Evolutionary conservation across 331 rosid genomes (phyloP).

Genomic region (Ulmus americana): DNA sequence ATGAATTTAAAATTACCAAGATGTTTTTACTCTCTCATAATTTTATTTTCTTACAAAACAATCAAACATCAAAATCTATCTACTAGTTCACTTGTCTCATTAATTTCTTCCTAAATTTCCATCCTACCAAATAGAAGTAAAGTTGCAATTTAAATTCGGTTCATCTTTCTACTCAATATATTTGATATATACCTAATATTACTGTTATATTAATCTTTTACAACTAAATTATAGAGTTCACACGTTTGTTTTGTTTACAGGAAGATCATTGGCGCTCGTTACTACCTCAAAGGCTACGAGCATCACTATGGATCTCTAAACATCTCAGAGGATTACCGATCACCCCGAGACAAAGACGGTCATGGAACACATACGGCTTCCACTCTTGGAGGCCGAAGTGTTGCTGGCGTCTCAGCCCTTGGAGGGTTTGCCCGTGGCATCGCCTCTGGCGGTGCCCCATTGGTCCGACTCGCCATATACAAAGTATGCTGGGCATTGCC

Average conservation of each 20-base stretch:
- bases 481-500: constrained; percentile 88
- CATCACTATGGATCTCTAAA: constrained; percentile 41
- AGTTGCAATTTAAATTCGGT: too few species aligned
- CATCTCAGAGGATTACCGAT: constrained; percentile 49
- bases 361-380: constrained; percentile 91
- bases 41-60: too few species aligned
- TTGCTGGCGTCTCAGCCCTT: constrained; percentile 36
- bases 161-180: too few species aligned
- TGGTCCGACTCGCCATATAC: constrained; percentile 73
- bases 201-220: too few species aligned
- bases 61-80: too few species aligned
- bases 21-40: too few species aligned
- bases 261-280: constrained; percentile 78
- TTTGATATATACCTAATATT: too few species aligned
- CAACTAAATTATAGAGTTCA: neutral
- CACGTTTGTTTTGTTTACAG: constrained; percentile 30
- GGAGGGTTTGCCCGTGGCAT: constrained; percentile 75
- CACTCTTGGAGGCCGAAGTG: constrained; percentile 58
- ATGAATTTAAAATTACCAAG: too few species aligned
- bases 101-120: too few species aligned
- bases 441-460: constrained; percentile 72
- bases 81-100: too few species aligned
- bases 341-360: constrained; percentile 84
- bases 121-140: too few species aligned
- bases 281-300: constrained; percentile 63